Conservation (phyloP, 768 basidiomycete genomes). For the Suillus subluteus region DNA sequence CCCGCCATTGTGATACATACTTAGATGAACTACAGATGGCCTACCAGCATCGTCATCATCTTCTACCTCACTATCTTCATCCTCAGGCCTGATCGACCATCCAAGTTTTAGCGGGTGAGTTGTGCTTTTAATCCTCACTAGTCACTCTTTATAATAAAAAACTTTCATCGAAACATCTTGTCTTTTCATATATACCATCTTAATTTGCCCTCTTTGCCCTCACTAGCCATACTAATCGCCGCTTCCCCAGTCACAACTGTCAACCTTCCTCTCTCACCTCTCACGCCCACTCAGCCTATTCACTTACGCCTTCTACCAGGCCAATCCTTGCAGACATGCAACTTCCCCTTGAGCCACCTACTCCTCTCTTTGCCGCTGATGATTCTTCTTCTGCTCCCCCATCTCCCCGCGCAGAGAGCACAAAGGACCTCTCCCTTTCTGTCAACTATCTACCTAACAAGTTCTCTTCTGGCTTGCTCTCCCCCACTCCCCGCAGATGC, state of each 20-base stretch:
- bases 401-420: constrained; percentile 27
- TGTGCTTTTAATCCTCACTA: background rate
- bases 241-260: constrained; percentile 9
- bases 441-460: constrained; percentile 80
- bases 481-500: constrained; percentile 42
- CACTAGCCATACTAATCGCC: background rate
- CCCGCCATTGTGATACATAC: too few species aligned
- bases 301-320: constrained; percentile 49
- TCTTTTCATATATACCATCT: background rate
- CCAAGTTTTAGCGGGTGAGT: background rate
- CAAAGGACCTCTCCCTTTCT: constrained; percentile 50
- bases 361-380: constrained; percentile 39
- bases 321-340: constrained; percentile 47
- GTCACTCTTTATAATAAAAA: constrained; percentile 1
- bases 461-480: constrained; percentile 57
- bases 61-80: too few species aligned
- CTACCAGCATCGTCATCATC: too few species aligned
- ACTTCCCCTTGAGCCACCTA: constrained; percentile 42
- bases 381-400: constrained; percentile 20
- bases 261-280: constrained; percentile 39
- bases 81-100: background rate
- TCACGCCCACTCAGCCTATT: constrained; percentile 46
- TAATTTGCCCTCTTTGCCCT: background rate
- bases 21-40: too few species aligned
- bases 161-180: background rate